Evolutionary conservation across 306 rosid genomes (phyloP), one percentile per base, ranked within the genome.

Genomic region (Sicyos edulis): DNA sequence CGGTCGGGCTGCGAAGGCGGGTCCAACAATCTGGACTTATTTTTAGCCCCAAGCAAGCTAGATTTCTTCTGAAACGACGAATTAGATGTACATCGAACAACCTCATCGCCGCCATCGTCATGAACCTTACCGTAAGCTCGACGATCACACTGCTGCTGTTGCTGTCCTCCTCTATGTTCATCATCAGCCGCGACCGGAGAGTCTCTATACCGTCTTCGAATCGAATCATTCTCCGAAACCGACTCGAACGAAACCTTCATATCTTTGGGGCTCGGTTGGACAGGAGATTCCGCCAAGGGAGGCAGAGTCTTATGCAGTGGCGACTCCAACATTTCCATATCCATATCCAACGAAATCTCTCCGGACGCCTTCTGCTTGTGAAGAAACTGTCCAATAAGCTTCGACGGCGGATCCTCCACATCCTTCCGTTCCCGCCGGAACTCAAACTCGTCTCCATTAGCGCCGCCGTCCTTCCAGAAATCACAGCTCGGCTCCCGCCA

Each of bases 301-400:
- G 90, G 49, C 16, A 86, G 26, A 34, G 77, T 73, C 40, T 78
- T 76, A 4, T 81, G 89, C 0, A 11, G n/a, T 20, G 63, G 81
- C 0, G 91, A 87, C 83, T 93, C 99, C 4, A 85, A 91, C 99
- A 93, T 93, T 37, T 89, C 99, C 79, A 93, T 82, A 78, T 93
- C 98, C 99, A 93, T 91, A 54, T 93, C 99, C 26, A 93, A 52
- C 8, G 89, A 77, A 60, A 81, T 68, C 54, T 86, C 95, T 0
- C 96, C 97, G 19, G 97, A 87, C 1, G 85, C 89, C n/a, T 9
- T 69, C 86, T 93, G 99, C 44, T 82, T 83, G 76, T 88, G 90
- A 17, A 93, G 74, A 51, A 93, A 93, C 72, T 53, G 84, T 0
- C 87, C 91, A 0, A 91, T 93, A 26, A 90, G 84, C 87, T 78